Evolutionary conservation across 75 land plant genomes (phyloP).

Genomic region (Pinus taeda): DNA sequence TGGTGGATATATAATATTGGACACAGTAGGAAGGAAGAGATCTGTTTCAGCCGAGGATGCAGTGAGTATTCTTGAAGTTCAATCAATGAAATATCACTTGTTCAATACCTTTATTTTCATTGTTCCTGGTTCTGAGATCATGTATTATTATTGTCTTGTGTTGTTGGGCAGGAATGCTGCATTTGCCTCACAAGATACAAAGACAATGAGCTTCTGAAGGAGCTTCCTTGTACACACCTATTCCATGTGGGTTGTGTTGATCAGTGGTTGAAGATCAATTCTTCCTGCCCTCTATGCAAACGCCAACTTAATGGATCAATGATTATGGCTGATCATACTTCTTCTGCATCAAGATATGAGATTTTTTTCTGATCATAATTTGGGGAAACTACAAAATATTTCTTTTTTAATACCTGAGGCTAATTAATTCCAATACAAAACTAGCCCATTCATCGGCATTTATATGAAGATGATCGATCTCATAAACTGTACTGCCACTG

Average conservation of each 20-base stretch:
- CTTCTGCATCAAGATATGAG: background rate
- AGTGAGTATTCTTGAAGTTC: slow-evolving; percentile 24
- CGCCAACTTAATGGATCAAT: slow-evolving; percentile 20
- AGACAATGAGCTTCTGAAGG: slow-evolving; percentile 61
- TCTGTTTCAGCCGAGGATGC: slow-evolving; percentile 17
- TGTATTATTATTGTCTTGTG: background rate
- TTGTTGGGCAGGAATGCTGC: slow-evolving; percentile 62
- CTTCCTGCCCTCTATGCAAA: slow-evolving; percentile 78
- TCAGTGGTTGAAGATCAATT: slow-evolving; percentile 68
- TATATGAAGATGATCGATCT: no score
- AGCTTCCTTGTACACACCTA: slow-evolving; percentile 64
- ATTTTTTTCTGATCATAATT: no score
- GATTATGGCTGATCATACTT: background rate
- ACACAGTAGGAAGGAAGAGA: slow-evolving; percentile 8
- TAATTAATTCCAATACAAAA: no score
- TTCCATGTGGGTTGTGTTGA: slow-evolving; percentile 77
- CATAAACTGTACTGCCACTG: no score
- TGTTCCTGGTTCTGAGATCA: background rate
- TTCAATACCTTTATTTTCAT: background rate
- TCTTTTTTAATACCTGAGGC: no score
- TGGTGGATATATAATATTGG: background rate
- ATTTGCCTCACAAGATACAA: slow-evolving; percentile 66
- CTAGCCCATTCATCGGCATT: no score
- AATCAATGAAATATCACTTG: background rate
- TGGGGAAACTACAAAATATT: no score